Conservation (phyloP, 1,284 basidiomycete species). For the Mycena sp. region DNA sequence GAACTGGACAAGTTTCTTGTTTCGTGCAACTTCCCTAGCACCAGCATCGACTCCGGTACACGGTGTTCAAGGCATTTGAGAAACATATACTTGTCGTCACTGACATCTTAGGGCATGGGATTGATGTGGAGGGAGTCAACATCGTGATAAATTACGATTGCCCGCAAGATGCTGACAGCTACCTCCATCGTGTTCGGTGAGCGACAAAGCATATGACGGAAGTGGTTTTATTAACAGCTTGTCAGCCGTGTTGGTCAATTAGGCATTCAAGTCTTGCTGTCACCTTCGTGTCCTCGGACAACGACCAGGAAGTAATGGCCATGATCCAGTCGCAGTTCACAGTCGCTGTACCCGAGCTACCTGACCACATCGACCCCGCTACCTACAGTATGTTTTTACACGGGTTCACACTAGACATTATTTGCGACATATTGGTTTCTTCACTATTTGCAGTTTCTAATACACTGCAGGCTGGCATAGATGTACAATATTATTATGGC, state of each 20-base stretch:
- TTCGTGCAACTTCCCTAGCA: too few relatives aligned
- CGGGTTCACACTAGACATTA: too few relatives aligned
- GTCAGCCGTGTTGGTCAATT: slow-evolving; percentile 95
- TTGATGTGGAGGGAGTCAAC: slow-evolving; percentile 98
- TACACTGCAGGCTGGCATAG: too few relatives aligned
- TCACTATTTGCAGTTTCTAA: too few relatives aligned
- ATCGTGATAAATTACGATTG: slow-evolving; percentile 97
- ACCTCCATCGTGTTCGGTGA: too few relatives aligned
- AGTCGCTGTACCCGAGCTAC: slow-evolving; percentile 93
- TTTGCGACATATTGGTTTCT: too few relatives aligned
- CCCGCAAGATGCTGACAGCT: slow-evolving; percentile 96
- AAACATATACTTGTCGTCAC: slow-evolving; percentile 99
- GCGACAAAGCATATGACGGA: slow-evolving; percentile 57
- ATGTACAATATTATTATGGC: too few relatives aligned
- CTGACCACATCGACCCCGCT: slow-evolving; percentile 91
- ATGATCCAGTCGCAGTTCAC: too few relatives aligned
- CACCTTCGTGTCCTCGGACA: slow-evolving; percentile 93
- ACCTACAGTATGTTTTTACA: slow-evolving; percentile 84
- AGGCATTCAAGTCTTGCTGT: slow-evolving; percentile 99
- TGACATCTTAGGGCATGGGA: slow-evolving; percentile 97
- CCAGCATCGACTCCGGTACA: slow-evolving; percentile 94
- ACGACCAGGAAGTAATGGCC: slow-evolving; percentile 93
- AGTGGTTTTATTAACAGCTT: neutral
- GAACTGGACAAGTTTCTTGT: too few relatives aligned
- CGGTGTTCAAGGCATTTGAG: slow-evolving; percentile 99